phyloP scores from a whole-genome alignment of 371 early-diverging fungal genomes.

The Smittium culicis region DNA sequence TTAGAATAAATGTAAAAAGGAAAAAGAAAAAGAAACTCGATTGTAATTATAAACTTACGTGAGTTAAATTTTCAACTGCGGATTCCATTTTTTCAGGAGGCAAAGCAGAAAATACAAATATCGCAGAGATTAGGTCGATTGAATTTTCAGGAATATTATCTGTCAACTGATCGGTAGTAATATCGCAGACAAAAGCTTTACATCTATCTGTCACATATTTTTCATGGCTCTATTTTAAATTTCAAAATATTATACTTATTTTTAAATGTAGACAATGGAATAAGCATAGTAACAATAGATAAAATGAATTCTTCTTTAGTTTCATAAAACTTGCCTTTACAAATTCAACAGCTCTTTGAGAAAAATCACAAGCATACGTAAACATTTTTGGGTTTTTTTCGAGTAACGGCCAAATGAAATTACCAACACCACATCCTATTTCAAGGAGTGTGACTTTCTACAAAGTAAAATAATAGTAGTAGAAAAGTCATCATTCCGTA shows the following conservation, averaged over 20 bases:
- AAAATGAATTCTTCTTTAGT: too few species aligned
- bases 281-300: neutral
- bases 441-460: conserved; percentile 40
- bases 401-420: conserved; percentile 83
- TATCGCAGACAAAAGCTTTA: conserved; percentile 68
- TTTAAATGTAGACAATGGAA: conserved; percentile 1
- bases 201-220: conserved; percentile 47
- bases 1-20: neutral
- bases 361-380: conserved; percentile 75
- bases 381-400: conserved; percentile 53
- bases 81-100: conserved; percentile 61
- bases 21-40: neutral
- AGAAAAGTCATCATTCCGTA: too few species aligned
- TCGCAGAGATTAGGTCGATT: conserved; percentile 60
- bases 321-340: conserved; percentile 39
- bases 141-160: conserved; percentile 45
- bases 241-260: neutral
- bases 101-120: conserved; percentile 75
- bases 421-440: conserved; percentile 93
- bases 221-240: conserved; percentile 33
- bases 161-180: conserved; percentile 49
- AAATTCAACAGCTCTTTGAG: conserved; percentile 59
- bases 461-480: too few species aligned
- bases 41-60: conserved; percentile 21
- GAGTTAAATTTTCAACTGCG: conserved; percentile 49